Conservation (phyloP, 352 stramenopile species). For the Phytophthora sansomeana region DNA sequence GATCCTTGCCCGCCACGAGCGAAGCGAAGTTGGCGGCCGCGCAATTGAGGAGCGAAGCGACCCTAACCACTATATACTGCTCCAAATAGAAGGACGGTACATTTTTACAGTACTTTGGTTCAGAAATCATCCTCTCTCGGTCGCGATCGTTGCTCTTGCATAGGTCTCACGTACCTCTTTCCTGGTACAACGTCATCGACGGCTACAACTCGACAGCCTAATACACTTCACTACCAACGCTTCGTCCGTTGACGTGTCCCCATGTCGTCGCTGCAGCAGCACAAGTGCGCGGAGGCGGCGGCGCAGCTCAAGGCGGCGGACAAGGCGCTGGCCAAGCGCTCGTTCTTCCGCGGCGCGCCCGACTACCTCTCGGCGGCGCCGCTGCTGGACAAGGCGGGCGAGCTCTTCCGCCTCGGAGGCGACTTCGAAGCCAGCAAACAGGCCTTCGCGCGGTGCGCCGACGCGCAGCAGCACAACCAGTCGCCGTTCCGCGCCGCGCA, state of each 20-base stretch:
- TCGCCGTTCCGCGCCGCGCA: slow-evolving; percentile 78
- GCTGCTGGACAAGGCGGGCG: slow-evolving; percentile 75
- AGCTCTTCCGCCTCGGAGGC: slow-evolving; percentile 69
- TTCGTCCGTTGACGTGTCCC: slow-evolving; percentile 14
- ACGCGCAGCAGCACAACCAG: slow-evolving; percentile 77
- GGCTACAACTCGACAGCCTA: slow-evolving; percentile 1
- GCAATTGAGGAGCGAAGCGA: too few species aligned
- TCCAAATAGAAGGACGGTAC: too few species aligned
- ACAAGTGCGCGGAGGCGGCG: slow-evolving; percentile 61
- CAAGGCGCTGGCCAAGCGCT: slow-evolving; percentile 54
- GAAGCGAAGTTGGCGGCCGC: too few species aligned
- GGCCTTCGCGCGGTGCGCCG: slow-evolving; percentile 63
- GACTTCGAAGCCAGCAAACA: slow-evolving; percentile 72
- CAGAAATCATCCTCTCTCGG: too few species aligned
- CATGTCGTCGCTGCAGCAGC: slow-evolving; percentile 54
- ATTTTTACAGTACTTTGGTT: too few species aligned
- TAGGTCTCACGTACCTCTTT: too few species aligned
- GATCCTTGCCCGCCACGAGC: too few species aligned
- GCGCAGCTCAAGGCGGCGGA: slow-evolving; percentile 65
- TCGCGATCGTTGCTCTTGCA: too few species aligned
- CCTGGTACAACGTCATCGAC: not conserved
- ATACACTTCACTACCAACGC: not conserved
- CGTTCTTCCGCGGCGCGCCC: slow-evolving; percentile 75
- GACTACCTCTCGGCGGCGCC: slow-evolving; percentile 80
- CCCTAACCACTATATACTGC: too few species aligned